Conservation (phyloP, 345 rosid species). For the Brassica carinata region DNA sequence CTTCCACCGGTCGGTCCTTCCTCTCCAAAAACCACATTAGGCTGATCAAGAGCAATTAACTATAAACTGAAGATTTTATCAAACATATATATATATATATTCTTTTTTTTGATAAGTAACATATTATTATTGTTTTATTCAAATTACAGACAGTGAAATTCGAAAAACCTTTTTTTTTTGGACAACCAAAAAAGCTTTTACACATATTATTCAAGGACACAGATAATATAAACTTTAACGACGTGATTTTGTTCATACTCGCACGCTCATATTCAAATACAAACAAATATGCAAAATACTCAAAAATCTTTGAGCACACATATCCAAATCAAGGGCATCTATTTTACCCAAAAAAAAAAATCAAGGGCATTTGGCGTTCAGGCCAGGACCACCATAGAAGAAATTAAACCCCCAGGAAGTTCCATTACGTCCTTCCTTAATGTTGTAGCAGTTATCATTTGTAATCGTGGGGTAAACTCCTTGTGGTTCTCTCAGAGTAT, state of each 20-base stretch:
- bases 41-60: slow-evolving; percentile 26
- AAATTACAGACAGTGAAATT: too few species aligned
- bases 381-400: background rate
- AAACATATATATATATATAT: too few species aligned
- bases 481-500: too few species aligned
- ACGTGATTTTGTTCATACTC: background rate
- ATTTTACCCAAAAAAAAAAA: background rate
- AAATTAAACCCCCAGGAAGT: background rate
- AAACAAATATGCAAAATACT: background rate
- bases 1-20: slow-evolving; percentile 81
- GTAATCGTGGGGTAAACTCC: background rate
- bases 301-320: too few species aligned
- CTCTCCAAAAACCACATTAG: slow-evolving; percentile 61
- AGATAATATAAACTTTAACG: background rate
- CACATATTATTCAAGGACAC: background rate
- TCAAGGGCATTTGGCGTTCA: background rate
- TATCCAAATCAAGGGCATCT: too few species aligned
- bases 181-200: too few species aligned
- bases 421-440: background rate
- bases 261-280: background rate
- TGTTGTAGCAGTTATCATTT: background rate
- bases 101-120: too few species aligned
- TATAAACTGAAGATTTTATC: too few species aligned
- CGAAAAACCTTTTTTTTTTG: too few species aligned
- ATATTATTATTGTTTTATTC: too few species aligned